A percentile compares a stretch with the other conserved stretches of the same genome.
Conservation (phyloP, 148 eudicot genomes). For the Arbutus unedo region DNA sequence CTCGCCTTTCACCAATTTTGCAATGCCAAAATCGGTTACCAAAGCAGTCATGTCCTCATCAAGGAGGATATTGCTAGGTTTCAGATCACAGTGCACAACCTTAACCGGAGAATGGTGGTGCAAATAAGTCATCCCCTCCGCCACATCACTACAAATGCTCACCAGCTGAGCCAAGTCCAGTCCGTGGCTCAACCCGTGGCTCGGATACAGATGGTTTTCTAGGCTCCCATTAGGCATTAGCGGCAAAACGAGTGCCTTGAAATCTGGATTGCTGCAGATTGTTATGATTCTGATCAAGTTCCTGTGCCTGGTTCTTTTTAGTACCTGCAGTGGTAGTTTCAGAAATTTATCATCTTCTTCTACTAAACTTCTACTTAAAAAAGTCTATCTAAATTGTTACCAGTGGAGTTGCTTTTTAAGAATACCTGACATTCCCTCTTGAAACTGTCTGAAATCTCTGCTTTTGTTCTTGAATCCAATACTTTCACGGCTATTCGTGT, state of each 20-base stretch:
- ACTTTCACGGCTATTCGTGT: slow-evolving; percentile 81
- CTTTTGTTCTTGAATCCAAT: slow-evolving; percentile 30
- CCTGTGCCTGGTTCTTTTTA: slow-evolving; percentile 61
- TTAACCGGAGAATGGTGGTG: slow-evolving; percentile 72
- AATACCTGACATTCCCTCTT: slow-evolving; percentile 58
- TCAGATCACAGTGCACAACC: slow-evolving; percentile 83
- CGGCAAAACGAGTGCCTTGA: slow-evolving; percentile 81
- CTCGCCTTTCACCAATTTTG: slow-evolving; percentile 50
- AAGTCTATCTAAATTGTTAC: background rate
- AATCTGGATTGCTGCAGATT: slow-evolving; percentile 62
- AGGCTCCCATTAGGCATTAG: slow-evolving; percentile 85
- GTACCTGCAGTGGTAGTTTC: slow-evolving; percentile 18
- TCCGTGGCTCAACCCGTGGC: slow-evolving; percentile 34
- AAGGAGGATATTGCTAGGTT: slow-evolving; percentile 84
- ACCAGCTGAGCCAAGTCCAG: slow-evolving; percentile 63
- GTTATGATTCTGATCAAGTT: slow-evolving; percentile 70
- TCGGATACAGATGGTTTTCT: slow-evolving; percentile 63
- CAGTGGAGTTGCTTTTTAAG: background rate
- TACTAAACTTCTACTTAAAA: background rate
- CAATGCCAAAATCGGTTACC: slow-evolving; percentile 75
- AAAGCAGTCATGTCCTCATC: slow-evolving; percentile 78
- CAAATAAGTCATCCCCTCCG: slow-evolving; percentile 74
- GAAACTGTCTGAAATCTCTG: slow-evolving; percentile 49
- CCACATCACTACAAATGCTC: slow-evolving; percentile 66
- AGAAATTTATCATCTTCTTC: background rate